These are phyloP conservation scores for Amyloporia xantha DNA, from an alignment of 768 basidiomycete species.

Conservation along the genomic window DNA sequence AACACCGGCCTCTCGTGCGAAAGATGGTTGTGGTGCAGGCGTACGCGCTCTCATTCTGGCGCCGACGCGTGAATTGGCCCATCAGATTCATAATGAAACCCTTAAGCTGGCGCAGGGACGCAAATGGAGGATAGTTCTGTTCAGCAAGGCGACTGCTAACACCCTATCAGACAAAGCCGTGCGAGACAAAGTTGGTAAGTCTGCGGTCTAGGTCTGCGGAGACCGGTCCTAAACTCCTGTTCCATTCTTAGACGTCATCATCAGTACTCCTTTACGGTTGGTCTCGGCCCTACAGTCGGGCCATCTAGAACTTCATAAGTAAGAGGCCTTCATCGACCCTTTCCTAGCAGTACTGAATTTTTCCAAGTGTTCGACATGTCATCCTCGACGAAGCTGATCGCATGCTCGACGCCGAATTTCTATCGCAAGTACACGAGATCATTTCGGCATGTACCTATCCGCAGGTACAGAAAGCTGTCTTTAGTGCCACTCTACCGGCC, in stretches of 20 bases:
- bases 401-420: conserved; percentile 83
- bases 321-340: conserved; percentile 22
- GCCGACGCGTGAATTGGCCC: conserved; percentile 92
- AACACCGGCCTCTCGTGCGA: conserved; percentile 45
- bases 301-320: conserved; percentile 68
- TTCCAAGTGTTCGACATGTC: conserved; percentile 70
- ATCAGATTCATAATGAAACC: conserved; percentile 92
- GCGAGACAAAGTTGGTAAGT: conserved; percentile 70
- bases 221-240: background rate
- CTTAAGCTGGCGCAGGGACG: conserved; percentile 73
- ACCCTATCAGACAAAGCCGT: conserved; percentile 69
- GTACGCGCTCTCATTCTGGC: conserved; percentile 78
- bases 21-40: conserved; percentile 43
- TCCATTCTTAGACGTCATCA: conserved; percentile 63
- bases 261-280: conserved; percentile 88
- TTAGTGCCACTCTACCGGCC: conserved; percentile 92
- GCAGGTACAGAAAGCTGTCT: conserved; percentile 76
- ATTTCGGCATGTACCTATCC: conserved; percentile 67
- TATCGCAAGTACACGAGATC: conserved; percentile 84
- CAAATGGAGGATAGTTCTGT: conserved; percentile 77
- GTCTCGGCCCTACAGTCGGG: conserved; percentile 73
- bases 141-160: conserved; percentile 85
- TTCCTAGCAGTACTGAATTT: conserved; percentile 6
- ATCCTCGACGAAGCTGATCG: conserved; percentile 90
- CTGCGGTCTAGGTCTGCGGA: background rate